phyloP scores from a whole-genome alignment of 139 green algal genomes.

The Trebouxia sp. region DNA sequence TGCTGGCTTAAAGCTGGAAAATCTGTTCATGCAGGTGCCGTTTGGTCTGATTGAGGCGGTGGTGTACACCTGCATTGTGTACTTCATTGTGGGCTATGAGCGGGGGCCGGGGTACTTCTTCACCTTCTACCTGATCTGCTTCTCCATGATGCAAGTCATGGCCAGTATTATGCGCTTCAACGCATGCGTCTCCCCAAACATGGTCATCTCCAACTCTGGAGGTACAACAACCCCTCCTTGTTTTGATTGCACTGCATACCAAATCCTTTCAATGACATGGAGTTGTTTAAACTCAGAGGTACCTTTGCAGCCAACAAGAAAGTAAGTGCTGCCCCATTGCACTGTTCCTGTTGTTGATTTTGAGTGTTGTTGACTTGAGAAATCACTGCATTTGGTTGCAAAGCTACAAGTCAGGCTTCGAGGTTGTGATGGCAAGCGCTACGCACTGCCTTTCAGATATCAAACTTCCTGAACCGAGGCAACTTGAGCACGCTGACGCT shows the following conservation, averaged over 20 bases:
- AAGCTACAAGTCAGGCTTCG: too few relatives aligned
- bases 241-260: too few relatives aligned
- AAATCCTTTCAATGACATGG: not conserved
- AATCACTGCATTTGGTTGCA: too few relatives aligned
- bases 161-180: slow-evolving; percentile 61
- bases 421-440: too few relatives aligned
- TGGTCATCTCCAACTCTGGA: slow-evolving; percentile 42
- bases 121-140: slow-evolving; percentile 44
- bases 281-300: not conserved
- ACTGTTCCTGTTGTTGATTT: too few relatives aligned
- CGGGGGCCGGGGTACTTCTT: slow-evolving; percentile 47
- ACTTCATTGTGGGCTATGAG: slow-evolving; percentile 65
- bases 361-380: too few relatives aligned
- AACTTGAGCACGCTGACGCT: too few relatives aligned
- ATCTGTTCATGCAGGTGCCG: slow-evolving; percentile 54
- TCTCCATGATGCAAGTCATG: slow-evolving; percentile 36
- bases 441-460: too few relatives aligned
- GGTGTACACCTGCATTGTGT: slow-evolving; percentile 60
- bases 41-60: slow-evolving; percentile 53
- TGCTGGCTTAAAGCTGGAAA: not conserved
- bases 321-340: too few relatives aligned
- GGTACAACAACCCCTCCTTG: too few relatives aligned
- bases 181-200: slow-evolving; percentile 42
- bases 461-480: too few relatives aligned
- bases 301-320: too few relatives aligned